Base-by-base conservation (phyloP, 257 asterid species). In the Solanum appendiculatum region DNA sequence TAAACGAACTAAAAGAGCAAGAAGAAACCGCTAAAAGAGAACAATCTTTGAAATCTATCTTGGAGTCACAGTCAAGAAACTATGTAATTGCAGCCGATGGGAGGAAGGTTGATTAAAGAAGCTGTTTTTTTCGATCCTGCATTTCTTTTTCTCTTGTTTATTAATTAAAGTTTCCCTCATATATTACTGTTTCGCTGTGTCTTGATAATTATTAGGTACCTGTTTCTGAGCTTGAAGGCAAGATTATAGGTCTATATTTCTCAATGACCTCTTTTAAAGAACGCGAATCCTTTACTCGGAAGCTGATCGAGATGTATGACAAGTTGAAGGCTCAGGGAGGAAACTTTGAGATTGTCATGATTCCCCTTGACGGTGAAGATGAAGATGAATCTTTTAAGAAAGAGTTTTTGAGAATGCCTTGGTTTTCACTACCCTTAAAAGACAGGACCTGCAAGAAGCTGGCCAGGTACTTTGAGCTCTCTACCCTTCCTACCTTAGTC, bases 151-250 rank as follows among this genome's bases (percentile, higher is more conserved):
- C 77, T 29, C 78, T 39, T 84, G 20, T 44, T 84, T 34, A 63
- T 84, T 18, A 3, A 36, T 63, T 1, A 37, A 16, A 25, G 31
- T 39, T 37, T 0, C 56, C 3, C 40, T 84, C 16, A 60, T n/a
- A n/a, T n/a, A n/a, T 44, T 63, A 39, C 48, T 37, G 13, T 54
- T 82, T 33, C 11, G 39, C 2, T 85, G 4, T 66, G 40, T 69
- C 33, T 42, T 42, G 87, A 66, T 87, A 37, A 86, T 21, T 86
- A 10, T 84, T 39, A 97, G 99, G 96, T 95, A 20, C 92, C 95
- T 27, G 89, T 96, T 72, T 68, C 94, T 54, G 98, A 92, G 66
- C 94, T 97, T 37, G 96, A 94, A 91, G 99, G 98, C 9, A 97
- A 94, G 91, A 95, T 89, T 5, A 88, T 97, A 40, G 98, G 93